These are phyloP conservation scores for Aspergillus tamarii DNA, from an alignment of 2,329 filamentous ascomycete genomes.

Conservation along the genomic window DNA sequence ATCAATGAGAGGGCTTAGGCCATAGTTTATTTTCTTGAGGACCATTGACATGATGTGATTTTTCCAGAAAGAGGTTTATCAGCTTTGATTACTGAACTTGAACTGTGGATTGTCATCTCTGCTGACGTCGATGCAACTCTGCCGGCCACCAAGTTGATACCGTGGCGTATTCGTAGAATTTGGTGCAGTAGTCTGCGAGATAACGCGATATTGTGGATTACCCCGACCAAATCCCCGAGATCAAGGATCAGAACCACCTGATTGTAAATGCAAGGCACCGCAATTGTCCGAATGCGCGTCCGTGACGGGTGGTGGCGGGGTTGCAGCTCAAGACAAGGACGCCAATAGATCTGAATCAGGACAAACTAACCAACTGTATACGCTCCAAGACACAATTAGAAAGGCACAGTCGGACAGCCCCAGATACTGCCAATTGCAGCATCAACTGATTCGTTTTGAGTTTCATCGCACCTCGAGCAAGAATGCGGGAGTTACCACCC, in stretches of 20 bases:
- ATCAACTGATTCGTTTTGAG: not conserved
- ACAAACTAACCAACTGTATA: not conserved
- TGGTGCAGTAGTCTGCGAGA: constrained; percentile 15
- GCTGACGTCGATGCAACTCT: constrained; percentile 4
- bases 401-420: not conserved
- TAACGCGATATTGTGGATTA: constrained; percentile 7
- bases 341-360: not conserved
- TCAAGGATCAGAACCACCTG: not conserved
- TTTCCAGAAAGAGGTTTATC: not conserved
- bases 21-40: not conserved
- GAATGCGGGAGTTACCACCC: constrained; percentile 7
- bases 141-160: not conserved
- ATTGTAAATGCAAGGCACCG: constrained; percentile 4
- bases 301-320: not conserved
- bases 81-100: not conserved
- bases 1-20: not conserved
- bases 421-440: not conserved
- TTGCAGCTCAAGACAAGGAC: not conserved
- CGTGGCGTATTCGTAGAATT: constrained; percentile 19
- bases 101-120: not conserved
- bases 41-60: not conserved
- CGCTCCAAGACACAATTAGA: not conserved
- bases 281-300: constrained; percentile 3
- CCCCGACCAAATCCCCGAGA: constrained; percentile 1
- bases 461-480: constrained; percentile 11